Evolutionary conservation across 768 basidiomycete genomes (phyloP), one percentile per base, ranked within the genome.

Genomic region (Amanita thiersii): DNA sequence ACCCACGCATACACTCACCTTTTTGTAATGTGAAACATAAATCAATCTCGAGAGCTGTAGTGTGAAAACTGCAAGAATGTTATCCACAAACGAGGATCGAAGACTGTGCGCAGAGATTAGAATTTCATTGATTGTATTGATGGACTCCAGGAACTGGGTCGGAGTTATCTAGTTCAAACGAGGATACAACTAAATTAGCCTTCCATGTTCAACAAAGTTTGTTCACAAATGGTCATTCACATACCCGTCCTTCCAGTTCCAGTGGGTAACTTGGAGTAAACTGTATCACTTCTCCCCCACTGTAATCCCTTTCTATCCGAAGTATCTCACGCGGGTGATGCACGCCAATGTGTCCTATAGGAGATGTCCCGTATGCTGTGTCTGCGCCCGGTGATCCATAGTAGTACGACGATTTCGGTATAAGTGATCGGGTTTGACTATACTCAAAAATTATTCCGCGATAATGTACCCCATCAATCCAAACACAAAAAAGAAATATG

Each of bases 251-350:
- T 51, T 97, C 93, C 4, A 99, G 69, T 59, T 99, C 96, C 30
- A 93, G 63, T 1, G 90, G 92, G 60, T 85, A 99, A 49, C 82
- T 77, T 0, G 89, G 75, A 24, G 87, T 73, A 59, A 99, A 96
- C 62, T 97, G 94, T 21, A 81, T 74, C 5, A 93, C 67, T 56
- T 98, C 94, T 2, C 94, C 96, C 1, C 81, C 81, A 10, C 69
- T 76, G 58, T 96, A 99, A 59, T 99, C 96, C 40, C 96, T 66
- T 60, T 98, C 94, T 30, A 99, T 67, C 33, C 94, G 72, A 39
- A 99, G 66, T 44, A 99, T 77, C 64, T 97, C 94, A 40, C 93
- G 79, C 11, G 94, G 93, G 51, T 88, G 81, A 56, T 96, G 88
- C 17, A 82, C 62, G 2, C 92, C 93, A 44, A 98, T 84, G 39